phyloP scores from a whole-genome alignment of 495 filamentous ascomycete genomes.

The Bryoglossum gracile region DNA sequence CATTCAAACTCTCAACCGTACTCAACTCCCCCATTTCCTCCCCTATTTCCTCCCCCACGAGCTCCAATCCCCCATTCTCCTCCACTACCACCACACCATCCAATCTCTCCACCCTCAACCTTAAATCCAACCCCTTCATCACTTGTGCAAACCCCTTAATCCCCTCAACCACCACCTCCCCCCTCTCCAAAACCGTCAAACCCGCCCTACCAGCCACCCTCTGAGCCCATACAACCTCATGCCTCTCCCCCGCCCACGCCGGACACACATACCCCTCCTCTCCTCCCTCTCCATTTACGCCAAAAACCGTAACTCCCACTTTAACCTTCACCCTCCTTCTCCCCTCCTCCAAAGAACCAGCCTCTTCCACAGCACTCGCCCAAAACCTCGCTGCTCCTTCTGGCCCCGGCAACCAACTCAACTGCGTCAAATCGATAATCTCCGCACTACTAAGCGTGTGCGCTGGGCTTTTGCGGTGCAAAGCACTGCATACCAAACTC shows the following conservation, averaged over 20 bases:
- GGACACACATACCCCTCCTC: constrained; percentile 33
- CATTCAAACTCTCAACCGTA: background rate
- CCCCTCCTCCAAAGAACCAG: constrained; percentile 5
- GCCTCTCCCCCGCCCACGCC: constrained; percentile 36
- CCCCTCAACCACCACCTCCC: constrained; percentile 33
- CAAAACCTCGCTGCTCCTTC: constrained; percentile 40
- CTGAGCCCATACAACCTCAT: constrained; percentile 34
- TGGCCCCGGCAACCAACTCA: constrained; percentile 44
- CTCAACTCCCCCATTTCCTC: background rate
- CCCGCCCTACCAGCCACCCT: constrained; percentile 28
- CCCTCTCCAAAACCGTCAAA: constrained; percentile 36
- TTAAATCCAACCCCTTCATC: constrained; percentile 27
- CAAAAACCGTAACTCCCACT: constrained; percentile 41
- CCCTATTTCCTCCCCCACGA: too few species aligned
- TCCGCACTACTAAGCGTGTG: constrained; percentile 33
- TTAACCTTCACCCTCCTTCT: constrained; percentile 20
- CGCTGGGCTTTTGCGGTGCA: constrained; percentile 28
- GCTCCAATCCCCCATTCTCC: constrained; percentile 2
- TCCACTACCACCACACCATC: constrained; percentile 27
- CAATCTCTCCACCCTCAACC: constrained; percentile 27
- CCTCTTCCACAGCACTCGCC: constrained; percentile 31
- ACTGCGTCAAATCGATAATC: constrained; percentile 37
- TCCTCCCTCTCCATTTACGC: constrained; percentile 16
- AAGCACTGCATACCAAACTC: constrained; percentile 33
- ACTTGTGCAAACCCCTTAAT: constrained; percentile 32